Evolutionary conservation across 176 grass and related monocot genomes (phyloP), one percentile per base, ranked within the genome.

Genomic region (Phoenix dactylifera): DNA sequence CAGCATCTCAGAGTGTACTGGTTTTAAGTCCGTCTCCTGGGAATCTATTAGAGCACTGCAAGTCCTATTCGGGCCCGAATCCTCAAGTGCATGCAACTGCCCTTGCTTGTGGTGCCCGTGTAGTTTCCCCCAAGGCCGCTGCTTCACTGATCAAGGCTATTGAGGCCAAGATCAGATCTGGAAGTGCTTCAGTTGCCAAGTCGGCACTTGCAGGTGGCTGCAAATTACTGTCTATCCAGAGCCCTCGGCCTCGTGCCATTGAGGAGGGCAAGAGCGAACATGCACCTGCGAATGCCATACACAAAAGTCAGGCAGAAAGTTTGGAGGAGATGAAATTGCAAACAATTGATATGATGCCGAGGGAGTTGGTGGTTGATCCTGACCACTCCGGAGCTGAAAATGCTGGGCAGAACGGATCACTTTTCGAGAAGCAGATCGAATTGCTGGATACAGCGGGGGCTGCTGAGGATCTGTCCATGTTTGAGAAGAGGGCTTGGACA

Each of bases 101-200:
- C 51, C 53, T 95, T 75, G 79, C 89, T 58, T 95, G 85, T 62
- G 89, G 89, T 55, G 89, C 89, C 5, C 85, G 89, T 54, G 50
- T 83, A 48, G 66, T 95, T 16, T 79, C 89, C 28, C 62, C 62
- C 16, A 75, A 80, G 63, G 79, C 84, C 5, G 89, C 89, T 53
- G 64, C 68, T 63, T 74, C 66, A 1, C 59, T 95, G 63, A 79
- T 95, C 52, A 80, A 80, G 67, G 81, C 82, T 20, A 73, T 95
- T 22, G 76, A 89, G 60, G 81, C 82, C 50, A 95, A 78, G 73
- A 95, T 95, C 61, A 89, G 74, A 76, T 89, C 84, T 39, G 84
- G 84, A 56, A 77, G 70, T 5, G 89, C 85, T 64, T 83, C 64
- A 61, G 79, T 89, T 60, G 59, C 85, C 58, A 79, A 55, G 62